A percentile compares a stretch with the other conserved stretches of the same genome.
phyloP scores from a whole-genome alignment of 1,284 basidiomycete species.

The Ceratorhiza oryzae-sativae region DNA sequence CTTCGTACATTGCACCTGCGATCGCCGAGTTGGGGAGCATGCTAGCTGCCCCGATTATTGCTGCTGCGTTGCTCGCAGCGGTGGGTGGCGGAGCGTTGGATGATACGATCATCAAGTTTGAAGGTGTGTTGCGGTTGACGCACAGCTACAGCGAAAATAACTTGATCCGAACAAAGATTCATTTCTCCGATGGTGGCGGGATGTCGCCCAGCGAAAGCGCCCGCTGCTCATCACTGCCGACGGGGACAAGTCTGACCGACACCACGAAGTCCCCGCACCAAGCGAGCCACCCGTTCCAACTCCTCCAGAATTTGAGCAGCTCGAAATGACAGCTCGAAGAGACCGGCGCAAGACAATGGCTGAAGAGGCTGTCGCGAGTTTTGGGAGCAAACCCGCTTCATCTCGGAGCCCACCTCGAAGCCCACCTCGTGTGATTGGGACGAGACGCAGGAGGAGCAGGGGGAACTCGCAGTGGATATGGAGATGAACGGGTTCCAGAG shows the following conservation, averaged over 20 bases:
- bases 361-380: slow-evolving; percentile 20
- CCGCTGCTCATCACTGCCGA: not conserved
- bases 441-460: slow-evolving; percentile 30
- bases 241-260: not conserved
- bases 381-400: not conserved
- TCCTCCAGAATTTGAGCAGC: not conserved
- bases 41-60: slow-evolving; percentile 29
- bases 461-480: slow-evolving; percentile 9
- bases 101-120: slow-evolving; percentile 9
- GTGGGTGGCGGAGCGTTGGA: slow-evolving; percentile 32
- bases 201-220: not conserved
- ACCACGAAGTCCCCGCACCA: not conserved
- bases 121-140: not conserved
- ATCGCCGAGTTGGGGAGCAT: slow-evolving; percentile 8
- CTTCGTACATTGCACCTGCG: slow-evolving; percentile 11
- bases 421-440: slow-evolving; percentile 31
- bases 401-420: slow-evolving; percentile 3
- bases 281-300: not conserved
- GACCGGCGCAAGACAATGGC: slow-evolving; percentile 8
- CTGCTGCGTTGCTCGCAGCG: slow-evolving; percentile 18
- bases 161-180: slow-evolving; percentile 11
- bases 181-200: slow-evolving; percentile 24
- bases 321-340: slow-evolving; percentile 17
- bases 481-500: slow-evolving; percentile 20
- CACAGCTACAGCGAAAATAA: not conserved